A percentile compares a stretch with the other conserved stretches of the same genome.
These are phyloP conservation scores for Edaphochlamys debaryana DNA, from an alignment of 139 green algal genomes.

Conservation along the genomic window DNA sequence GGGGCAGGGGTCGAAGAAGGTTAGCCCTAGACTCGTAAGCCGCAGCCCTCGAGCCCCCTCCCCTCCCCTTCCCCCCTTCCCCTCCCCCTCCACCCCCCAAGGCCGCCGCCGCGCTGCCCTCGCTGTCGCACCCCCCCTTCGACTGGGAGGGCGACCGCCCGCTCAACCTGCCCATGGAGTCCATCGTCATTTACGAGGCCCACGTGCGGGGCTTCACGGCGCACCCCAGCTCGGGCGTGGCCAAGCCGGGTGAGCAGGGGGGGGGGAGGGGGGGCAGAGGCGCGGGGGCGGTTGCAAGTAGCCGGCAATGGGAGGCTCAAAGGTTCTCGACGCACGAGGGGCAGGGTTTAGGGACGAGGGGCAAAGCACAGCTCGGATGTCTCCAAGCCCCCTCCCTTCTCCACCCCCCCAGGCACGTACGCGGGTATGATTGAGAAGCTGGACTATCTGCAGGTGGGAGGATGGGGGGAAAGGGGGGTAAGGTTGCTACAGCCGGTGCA, in stretches of 20 bases:
- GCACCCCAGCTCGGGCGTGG: constrained; percentile 68
- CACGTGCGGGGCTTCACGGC: constrained; percentile 96
- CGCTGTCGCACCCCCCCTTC: constrained; percentile 58
- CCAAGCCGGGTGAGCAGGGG: constrained; percentile 51
- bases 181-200: constrained; percentile 98
- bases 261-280: neutral
- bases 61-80: neutral
- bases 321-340: too few relatives aligned
- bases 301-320: too few relatives aligned
- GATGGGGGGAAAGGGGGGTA: too few relatives aligned
- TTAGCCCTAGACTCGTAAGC: too few relatives aligned
- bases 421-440: constrained; percentile 86
- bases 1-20: neutral
- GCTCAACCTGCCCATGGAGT: constrained; percentile 83
- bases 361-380: too few relatives aligned
- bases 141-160: constrained; percentile 90
- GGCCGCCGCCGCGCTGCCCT: constrained; percentile 14
- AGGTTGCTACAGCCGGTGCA: too few relatives aligned
- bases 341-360: too few relatives aligned
- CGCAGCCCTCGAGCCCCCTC: too few relatives aligned
- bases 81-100: neutral
- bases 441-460: constrained; percentile 93
- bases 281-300: too few relatives aligned
- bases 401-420: constrained; percentile 81
- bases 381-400: too few relatives aligned